Percentiles rank a stretch among this genome's conserved stretches.
phyloP scores from a whole-genome alignment of 805 yeast species.

The Wickerhamomyces canadensis region DNA sequence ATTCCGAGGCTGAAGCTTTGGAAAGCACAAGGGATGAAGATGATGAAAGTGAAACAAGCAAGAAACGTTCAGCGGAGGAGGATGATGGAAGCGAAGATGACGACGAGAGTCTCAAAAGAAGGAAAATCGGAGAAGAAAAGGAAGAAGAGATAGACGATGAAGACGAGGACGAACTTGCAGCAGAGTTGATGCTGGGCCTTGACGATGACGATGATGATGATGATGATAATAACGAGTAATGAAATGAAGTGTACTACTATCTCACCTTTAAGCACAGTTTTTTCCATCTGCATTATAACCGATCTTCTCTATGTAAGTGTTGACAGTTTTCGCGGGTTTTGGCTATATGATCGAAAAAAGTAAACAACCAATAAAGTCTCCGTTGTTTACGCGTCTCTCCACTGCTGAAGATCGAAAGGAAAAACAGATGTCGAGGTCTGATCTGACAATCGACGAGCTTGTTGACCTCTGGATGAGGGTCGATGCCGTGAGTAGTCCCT shows the following conservation, averaged over 20 bases:
- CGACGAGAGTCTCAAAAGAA: neutral
- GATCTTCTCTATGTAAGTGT: too few species aligned
- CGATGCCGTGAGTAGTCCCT: constrained; percentile 19
- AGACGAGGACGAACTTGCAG: constrained; percentile 27
- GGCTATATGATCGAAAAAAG: too few species aligned
- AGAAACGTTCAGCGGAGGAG: constrained; percentile 10
- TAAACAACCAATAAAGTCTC: too few species aligned
- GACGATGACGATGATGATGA: constrained; percentile 15
- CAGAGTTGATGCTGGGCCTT: constrained; percentile 25
- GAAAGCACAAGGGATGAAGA: too few species aligned
- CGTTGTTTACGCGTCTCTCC: too few species aligned
- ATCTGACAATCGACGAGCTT: constrained; percentile 13
- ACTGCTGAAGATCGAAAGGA: too few species aligned
- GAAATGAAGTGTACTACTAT: too few species aligned
- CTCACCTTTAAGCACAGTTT: too few species aligned
- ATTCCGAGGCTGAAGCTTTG: constrained; percentile 37
- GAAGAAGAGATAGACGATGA: constrained; percentile 21
- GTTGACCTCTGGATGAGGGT: constrained; percentile 34
- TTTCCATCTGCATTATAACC: too few species aligned
- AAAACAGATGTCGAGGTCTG: too few species aligned
- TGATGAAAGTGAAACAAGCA: constrained; percentile 15
- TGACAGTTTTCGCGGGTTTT: too few species aligned
- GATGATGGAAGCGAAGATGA: constrained; percentile 10
- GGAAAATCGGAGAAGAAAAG: constrained; percentile 12
- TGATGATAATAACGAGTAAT: neutral